These are phyloP conservation scores for Collybiopsis confluens DNA, from an alignment of 768 basidiomycete species.

Conservation along the genomic window DNA sequence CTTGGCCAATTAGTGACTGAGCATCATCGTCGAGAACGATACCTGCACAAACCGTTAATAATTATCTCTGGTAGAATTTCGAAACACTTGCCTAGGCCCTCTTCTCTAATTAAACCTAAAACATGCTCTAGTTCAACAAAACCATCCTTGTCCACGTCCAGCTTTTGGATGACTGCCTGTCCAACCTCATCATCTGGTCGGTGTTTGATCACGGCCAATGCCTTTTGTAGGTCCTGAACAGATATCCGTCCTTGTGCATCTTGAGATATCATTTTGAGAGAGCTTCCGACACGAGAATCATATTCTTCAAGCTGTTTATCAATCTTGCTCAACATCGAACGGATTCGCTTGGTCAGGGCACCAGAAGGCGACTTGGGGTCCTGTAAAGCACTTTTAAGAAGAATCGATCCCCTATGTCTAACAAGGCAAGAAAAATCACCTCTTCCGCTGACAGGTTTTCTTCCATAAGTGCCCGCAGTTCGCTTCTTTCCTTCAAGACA, in stretches of 20 bases:
- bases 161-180: slow-evolving; percentile 81
- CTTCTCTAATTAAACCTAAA: slow-evolving; percentile 80
- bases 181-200: slow-evolving; percentile 87
- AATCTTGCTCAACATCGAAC: slow-evolving; percentile 92
- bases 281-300: slow-evolving; percentile 80
- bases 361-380: slow-evolving; percentile 78
- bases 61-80: background rate
- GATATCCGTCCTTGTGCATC: slow-evolving; percentile 88
- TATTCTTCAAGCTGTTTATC: slow-evolving; percentile 90
- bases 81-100: slow-evolving; percentile 62
- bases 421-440: slow-evolving; percentile 34
- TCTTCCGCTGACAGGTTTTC: slow-evolving; percentile 90
- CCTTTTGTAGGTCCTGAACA: slow-evolving; percentile 84
- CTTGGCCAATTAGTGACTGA: slow-evolving; percentile 77
- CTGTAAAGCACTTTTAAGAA: slow-evolving; percentile 30
- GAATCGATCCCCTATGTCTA: slow-evolving; percentile 6
- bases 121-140: slow-evolving; percentile 96
- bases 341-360: slow-evolving; percentile 93
- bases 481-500: slow-evolving; percentile 93
- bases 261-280: slow-evolving; percentile 81
- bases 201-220: slow-evolving; percentile 90
- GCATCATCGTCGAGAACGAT: slow-evolving; percentile 85
- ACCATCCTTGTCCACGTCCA: slow-evolving; percentile 95
- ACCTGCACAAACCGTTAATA: slow-evolving; percentile 41
- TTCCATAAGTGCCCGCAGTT: slow-evolving; percentile 87